Percentiles rank a stretch among this genome's conserved stretches.
Conservation (phyloP, 305 asterid species). For the Fraxinus ornus region DNA sequence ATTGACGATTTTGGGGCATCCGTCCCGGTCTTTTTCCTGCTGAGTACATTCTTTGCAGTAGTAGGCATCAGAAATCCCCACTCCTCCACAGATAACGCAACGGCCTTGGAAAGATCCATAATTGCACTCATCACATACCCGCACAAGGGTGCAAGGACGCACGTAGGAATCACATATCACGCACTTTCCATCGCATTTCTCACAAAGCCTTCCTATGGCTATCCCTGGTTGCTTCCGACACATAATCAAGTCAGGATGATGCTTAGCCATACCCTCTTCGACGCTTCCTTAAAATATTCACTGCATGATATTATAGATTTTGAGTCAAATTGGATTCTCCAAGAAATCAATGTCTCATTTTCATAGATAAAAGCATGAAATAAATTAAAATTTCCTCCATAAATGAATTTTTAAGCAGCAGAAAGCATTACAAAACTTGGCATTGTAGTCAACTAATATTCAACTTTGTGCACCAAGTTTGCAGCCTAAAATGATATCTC, state of each 20-base stretch:
- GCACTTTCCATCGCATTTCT: conserved; percentile 65
- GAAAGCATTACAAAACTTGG: not conserved
- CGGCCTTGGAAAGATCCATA: conserved; percentile 46
- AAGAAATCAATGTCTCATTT: not conserved
- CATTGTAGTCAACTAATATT: not conserved
- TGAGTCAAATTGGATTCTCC: not conserved
- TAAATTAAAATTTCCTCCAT: not conserved
- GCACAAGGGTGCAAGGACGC: conserved; percentile 57
- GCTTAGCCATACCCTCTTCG: conserved; percentile 45
- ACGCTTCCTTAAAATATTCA: not conserved
- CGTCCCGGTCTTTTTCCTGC: conserved; percentile 63
- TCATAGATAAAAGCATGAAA: not conserved
- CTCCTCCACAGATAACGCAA: conserved; percentile 46
- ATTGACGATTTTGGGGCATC: conserved; percentile 80
- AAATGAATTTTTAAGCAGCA: not conserved
- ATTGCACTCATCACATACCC: conserved; percentile 44
- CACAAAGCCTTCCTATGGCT: conserved; percentile 66
- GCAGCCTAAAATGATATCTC: not conserved
- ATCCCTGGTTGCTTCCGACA: conserved; percentile 70
- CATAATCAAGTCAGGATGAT: conserved; percentile 67
- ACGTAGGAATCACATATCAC: conserved; percentile 64
- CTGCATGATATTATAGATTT: not conserved
- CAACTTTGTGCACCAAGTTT: not conserved
- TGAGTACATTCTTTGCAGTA: conserved; percentile 50
- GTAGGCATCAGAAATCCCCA: conserved; percentile 46